Evolutionary conservation across 2,329 filamentous ascomycete species (phyloP), one percentile per base, ranked within the genome.

Genomic region (Epichloe hybrida): DNA sequence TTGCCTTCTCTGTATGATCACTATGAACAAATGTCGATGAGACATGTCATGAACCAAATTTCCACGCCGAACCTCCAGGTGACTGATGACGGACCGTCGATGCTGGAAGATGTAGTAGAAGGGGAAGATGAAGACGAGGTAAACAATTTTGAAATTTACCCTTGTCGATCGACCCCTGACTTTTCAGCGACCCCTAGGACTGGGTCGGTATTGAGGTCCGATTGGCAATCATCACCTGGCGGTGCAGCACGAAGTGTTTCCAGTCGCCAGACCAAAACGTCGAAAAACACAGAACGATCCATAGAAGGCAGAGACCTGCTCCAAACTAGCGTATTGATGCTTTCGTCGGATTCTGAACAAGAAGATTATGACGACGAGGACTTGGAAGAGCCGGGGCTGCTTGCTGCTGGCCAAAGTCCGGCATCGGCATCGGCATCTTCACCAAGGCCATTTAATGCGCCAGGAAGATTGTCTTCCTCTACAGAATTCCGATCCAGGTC

Each of bases 11-110:
- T 81, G 3, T 80, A 80, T 57, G 67, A 77, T 50, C 75, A 80
- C 57, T 80, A 81, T 57, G 77, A 80, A 59, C 71, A 77, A 55
- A 74, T 73, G 67, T 73, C 75, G 0, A 72, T 76, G 51, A 71
- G 71, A 13, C 63, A 74, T 38, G 62, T 72, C 3, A 60, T 69
- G 39, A 59, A 63, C 17, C 57, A 62, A 27, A 55, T 59, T 12
- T 50, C 54, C 6, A 54, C 55, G 9, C 53, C 21, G 31, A 54
- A 45, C 21, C 48, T 53, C 23, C n/a, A 13, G 5, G 47, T 31
- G 44, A 41, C 17, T 35, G 20, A 23, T 23, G 23, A 41, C 34
- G 47, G 27, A 47, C 36, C 8, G 23, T 40, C 34, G 13, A 20
- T 23, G 15, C 27, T 43, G 17, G 27, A 23, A 21, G 39, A 51